These are phyloP conservation scores for Phaffia tasmanica DNA, from an alignment of 768 basidiomycete species.

Conservation along the genomic window DNA sequence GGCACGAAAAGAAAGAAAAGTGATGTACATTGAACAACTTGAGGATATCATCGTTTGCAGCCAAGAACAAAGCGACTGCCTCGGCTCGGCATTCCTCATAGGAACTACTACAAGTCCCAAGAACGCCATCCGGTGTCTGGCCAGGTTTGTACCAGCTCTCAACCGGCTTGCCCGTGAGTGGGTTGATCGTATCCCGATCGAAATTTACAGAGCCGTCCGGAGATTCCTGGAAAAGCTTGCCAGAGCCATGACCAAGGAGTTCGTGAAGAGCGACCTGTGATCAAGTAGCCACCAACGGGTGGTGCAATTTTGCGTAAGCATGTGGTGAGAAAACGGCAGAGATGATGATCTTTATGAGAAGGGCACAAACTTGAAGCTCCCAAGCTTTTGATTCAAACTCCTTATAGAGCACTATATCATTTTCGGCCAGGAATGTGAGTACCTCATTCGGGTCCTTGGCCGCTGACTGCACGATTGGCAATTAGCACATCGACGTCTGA, in stretches of 20 bases:
- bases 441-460: constrained; percentile 79
- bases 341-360: too few relatives aligned
- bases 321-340: too few relatives aligned
- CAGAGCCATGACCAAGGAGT: constrained; percentile 44
- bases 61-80: constrained; percentile 70
- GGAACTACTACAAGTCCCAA: constrained; percentile 79
- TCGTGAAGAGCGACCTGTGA: constrained; percentile 59
- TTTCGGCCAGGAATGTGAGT: constrained; percentile 69
- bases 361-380: constrained; percentile 58
- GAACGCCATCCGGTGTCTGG: constrained; percentile 66
- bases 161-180: constrained; percentile 25
- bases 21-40: constrained; percentile 61
- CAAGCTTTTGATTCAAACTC: constrained; percentile 68
- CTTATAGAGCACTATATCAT: constrained; percentile 62
- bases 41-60: constrained; percentile 60
- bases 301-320: too few relatives aligned
- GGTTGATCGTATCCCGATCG: constrained; percentile 45
- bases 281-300: too few relatives aligned
- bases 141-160: constrained; percentile 73
- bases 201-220: constrained; percentile 72
- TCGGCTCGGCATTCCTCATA: constrained; percentile 92
- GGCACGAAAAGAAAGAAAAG: neutral
- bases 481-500: neutral
- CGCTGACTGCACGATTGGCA: constrained; percentile 59
- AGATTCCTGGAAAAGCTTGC: constrained; percentile 68